phyloP scores from a whole-genome alignment of 352 stramenopile species.

The Globisporangium splendens region DNA sequence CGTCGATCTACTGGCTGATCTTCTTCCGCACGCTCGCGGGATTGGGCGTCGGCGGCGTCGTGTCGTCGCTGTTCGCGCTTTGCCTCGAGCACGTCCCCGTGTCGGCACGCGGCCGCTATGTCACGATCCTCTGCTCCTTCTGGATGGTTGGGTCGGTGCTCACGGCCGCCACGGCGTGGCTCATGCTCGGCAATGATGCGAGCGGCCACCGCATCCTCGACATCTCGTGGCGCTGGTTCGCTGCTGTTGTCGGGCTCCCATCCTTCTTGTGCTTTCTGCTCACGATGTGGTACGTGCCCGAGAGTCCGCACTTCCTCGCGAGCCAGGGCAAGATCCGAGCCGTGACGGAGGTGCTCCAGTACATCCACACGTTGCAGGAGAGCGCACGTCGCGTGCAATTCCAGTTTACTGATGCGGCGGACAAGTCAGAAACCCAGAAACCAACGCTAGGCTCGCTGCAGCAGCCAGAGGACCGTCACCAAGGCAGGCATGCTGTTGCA shows the following conservation, averaged over 20 bases:
- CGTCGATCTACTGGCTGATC: slow-evolving; percentile 71
- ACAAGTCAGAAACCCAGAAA: slow-evolving; percentile 1
- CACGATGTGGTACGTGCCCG: slow-evolving; percentile 65
- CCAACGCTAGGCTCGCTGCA: neutral
- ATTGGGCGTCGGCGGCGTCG: slow-evolving; percentile 81
- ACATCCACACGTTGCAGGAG: slow-evolving; percentile 53
- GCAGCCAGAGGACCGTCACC: neutral
- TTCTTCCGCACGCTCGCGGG: slow-evolving; percentile 67
- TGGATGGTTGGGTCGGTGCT: slow-evolving; percentile 89
- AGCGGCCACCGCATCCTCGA: slow-evolving; percentile 59
- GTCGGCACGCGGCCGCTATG: slow-evolving; percentile 59
- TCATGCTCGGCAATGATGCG: slow-evolving; percentile 75
- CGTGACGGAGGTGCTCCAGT: slow-evolving; percentile 54
- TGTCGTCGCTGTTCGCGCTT: slow-evolving; percentile 82
- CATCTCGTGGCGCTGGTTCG: slow-evolving; percentile 84
- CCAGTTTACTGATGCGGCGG: slow-evolving; percentile 49
- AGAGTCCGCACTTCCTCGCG: slow-evolving; percentile 78
- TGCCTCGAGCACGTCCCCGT: slow-evolving; percentile 84
- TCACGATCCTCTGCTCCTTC: slow-evolving; percentile 88
- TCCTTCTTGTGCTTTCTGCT: slow-evolving; percentile 68
- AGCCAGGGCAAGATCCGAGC: slow-evolving; percentile 55
- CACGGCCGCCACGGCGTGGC: slow-evolving; percentile 77
- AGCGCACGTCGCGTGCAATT: slow-evolving; percentile 56
- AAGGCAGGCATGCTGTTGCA: slow-evolving; percentile 45
- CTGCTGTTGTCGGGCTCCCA: slow-evolving; percentile 64